A percentile compares a stretch with the other conserved stretches of the same genome.
Conservation (phyloP, 2,329 filamentous ascomycete genomes). For the Parafenestella ontariensis region DNA sequence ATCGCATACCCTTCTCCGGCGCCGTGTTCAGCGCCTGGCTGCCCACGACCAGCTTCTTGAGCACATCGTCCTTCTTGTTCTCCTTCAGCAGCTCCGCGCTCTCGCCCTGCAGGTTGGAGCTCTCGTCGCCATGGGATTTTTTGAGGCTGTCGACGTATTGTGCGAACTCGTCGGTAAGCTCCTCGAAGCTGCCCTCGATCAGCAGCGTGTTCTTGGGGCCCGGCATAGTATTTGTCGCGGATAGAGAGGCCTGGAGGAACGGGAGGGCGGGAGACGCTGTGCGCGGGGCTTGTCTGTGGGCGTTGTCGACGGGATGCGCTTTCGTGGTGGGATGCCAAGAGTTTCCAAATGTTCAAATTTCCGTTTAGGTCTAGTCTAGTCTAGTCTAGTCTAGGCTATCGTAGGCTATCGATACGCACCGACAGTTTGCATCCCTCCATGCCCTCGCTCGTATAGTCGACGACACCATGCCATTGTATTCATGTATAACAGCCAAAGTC, state of each 20-base stretch:
- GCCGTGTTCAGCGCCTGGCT: constrained; percentile 79
- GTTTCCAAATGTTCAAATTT: constrained; percentile 31
- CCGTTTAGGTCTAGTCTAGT: constrained; percentile 1
- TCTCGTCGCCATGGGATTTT: constrained; percentile 64
- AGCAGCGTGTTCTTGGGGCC: constrained; percentile 68
- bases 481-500: no score
- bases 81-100: constrained; percentile 73
- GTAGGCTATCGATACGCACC: constrained; percentile 26
- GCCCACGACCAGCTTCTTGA: constrained; percentile 87
- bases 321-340: constrained; percentile 42
- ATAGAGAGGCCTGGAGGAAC: constrained; percentile 28
- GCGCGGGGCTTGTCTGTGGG: constrained; percentile 28
- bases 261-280: constrained; percentile 22
- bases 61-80: constrained; percentile 78
- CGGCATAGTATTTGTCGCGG: constrained; percentile 58
- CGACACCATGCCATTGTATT: no score
- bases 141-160: constrained; percentile 88
- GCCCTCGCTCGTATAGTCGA: not conserved
- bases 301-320: constrained; percentile 30
- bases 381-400: no score
- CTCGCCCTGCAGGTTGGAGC: constrained; percentile 63
- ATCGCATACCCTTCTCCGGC: constrained; percentile 76
- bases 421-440: not conserved
- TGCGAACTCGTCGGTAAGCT: constrained; percentile 92
- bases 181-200: constrained; percentile 91